Conservation (phyloP, 306 rosid species). For the Acacia confusa region DNA sequence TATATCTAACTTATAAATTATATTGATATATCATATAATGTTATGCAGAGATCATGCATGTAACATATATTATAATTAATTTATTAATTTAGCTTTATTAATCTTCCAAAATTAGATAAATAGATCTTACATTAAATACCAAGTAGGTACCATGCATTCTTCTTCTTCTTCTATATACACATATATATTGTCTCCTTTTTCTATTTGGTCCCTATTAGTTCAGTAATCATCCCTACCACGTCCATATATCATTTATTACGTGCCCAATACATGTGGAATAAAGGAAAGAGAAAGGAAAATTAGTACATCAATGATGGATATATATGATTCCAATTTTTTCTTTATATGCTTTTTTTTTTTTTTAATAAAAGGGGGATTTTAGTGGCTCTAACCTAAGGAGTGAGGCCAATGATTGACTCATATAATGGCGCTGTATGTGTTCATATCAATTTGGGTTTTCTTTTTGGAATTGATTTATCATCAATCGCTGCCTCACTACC, state of each 20-base stretch:
- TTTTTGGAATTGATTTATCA: slow-evolving; percentile 12
- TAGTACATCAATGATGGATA: background rate
- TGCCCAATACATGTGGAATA: background rate
- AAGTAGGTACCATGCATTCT: background rate
- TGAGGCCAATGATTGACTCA: slow-evolving; percentile 42
- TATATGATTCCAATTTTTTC: background rate
- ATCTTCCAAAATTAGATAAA: too few relatives aligned
- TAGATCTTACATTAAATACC: too few relatives aligned
- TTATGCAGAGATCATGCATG: too few relatives aligned
- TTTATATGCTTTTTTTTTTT: background rate
- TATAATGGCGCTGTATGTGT: slow-evolving; percentile 9
- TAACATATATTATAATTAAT: too few relatives aligned
- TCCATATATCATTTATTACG: background rate
- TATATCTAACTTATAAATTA: too few relatives aligned
- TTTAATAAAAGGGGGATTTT: background rate
- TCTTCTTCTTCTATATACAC: slow-evolving; percentile 21
- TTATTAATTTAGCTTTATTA: too few relatives aligned
- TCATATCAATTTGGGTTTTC: slow-evolving; percentile 20
- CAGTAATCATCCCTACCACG: background rate
- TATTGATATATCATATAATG: too few relatives aligned
- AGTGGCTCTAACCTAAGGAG: slow-evolving; percentile 37
- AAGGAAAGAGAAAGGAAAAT: background rate
- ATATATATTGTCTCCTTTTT: slow-evolving; percentile 8
- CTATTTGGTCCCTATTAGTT: background rate
- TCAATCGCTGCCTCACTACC: background rate